Evolutionary conservation across 108 stramenopile genomes (phyloP), one percentile per base, ranked within the genome.

Genomic region (Hondaea fermentalgiana): DNA sequence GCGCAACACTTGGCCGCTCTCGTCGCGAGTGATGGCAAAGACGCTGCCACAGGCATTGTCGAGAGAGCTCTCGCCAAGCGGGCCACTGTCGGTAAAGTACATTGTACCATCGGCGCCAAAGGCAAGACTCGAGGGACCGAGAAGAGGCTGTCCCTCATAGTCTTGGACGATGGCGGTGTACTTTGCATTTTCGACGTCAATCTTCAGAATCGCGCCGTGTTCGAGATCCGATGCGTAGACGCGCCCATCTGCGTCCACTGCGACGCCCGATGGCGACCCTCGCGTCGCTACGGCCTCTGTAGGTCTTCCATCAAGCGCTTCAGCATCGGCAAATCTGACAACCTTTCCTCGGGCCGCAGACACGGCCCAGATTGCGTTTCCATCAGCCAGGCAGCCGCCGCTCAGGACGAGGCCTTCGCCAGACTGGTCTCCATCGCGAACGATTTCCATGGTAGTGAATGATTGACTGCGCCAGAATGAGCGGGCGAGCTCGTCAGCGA

Each of bases 81-180:
- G 88, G 5, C 88, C 88, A 5, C 45, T 17, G 55, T 89, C 88
- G 4, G 88, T 76, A 14, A 89, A 89, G 72, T 49, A 76, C 87
- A 89, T 47, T 19, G 57, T 72, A 5, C 88, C 88, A 10, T 76
- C 88, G 5, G 44, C 16, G 72, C 45, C 87, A 17, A 43, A 49
- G 59, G 72, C 29, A 8, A 89, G 19, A 43, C 42, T 43, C 21
- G 59, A 21, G 0, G 88, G 88, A 5, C 88, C 88, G 23, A 29
- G 72, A 12, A 89, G 17, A 10, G 72, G 69, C 44, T 76, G 14
- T 17, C 88, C 88, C 45, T 89, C 88, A 57, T 89, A 89, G 29
- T 89, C 88, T 19, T 29, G 72, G 1, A 71, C 60, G 45, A 83
- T 83, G 12, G 76, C 76, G 6, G 49, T 53, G 45, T 47, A 83